Percentiles rank a stretch among this genome's conserved stretches.
These are phyloP conservation scores for Nidula niveotomentosa DNA, from an alignment of 1,284 basidiomycete species.

Conservation along the genomic window DNA sequence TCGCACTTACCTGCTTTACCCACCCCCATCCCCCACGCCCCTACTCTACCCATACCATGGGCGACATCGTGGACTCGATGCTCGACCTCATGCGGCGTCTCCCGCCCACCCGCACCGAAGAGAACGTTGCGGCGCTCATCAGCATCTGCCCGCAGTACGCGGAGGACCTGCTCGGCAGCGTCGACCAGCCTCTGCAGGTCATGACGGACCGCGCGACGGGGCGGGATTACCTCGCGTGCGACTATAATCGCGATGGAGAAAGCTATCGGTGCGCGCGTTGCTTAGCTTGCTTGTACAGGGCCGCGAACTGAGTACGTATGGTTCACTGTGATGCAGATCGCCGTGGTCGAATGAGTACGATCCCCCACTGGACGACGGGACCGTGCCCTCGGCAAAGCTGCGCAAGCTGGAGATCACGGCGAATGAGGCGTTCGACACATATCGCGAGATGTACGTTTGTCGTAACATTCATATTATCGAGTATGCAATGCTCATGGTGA, in stretches of 20 bases:
- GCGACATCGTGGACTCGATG: slow-evolving; percentile 83
- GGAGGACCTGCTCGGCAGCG: slow-evolving; percentile 92
- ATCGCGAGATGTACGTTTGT: slow-evolving; percentile 82
- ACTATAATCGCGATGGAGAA: slow-evolving; percentile 97
- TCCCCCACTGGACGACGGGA: slow-evolving; percentile 85
- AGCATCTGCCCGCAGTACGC: slow-evolving; percentile 91
- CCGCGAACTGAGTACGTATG: too few species aligned
- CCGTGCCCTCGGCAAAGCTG: slow-evolving; percentile 80
- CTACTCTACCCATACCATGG: slow-evolving; percentile 45
- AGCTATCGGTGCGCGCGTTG: slow-evolving; percentile 73
- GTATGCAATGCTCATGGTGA: background rate
- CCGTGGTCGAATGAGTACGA: slow-evolving; percentile 98
- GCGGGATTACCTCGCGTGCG: slow-evolving; percentile 92
- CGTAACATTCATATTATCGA: background rate
- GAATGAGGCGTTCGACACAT: slow-evolving; percentile 97
- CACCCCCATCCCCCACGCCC: background rate
- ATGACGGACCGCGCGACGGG: slow-evolving; percentile 79
- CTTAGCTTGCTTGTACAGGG: background rate
- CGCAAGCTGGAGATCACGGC: slow-evolving; percentile 91
- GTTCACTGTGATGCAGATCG: slow-evolving; percentile 53
- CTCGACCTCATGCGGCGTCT: slow-evolving; percentile 96
- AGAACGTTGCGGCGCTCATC: slow-evolving; percentile 85
- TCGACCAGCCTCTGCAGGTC: slow-evolving; percentile 92
- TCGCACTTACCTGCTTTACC: too few species aligned
- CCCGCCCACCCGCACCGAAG: slow-evolving; percentile 88